Base-by-base conservation (phyloP, 164 flowering plant genomes). In the Macadamia integrifolia region DNA sequence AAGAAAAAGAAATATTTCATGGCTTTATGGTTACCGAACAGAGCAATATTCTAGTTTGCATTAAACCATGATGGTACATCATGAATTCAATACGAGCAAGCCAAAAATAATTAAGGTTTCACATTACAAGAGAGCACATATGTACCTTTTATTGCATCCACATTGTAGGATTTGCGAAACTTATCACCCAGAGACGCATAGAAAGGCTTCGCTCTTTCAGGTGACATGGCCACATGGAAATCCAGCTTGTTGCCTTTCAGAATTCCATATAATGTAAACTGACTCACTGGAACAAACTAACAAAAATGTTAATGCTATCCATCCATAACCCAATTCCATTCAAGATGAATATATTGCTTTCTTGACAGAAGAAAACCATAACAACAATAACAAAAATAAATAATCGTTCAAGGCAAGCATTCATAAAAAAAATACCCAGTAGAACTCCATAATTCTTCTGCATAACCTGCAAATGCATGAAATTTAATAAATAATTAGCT, bases 191-290 rank as follows among this genome's bases (percentile, higher is more conserved):
- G 58, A 42, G 93, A 85, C 5, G 80, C 91, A 74, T 91, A 93
- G 69, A 91, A 89, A n/a, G 91, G 80, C 77, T 84, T 88, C n/a
- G 98, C 98, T 46, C 69, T 83, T 65, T 82, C 80, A 7, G 97
- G 94, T 6, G 97, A 82, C 97, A 93, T 91, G 17, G 98, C 96
- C 74, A 89, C 91, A 81, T 93, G 98, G 77, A 93, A 93, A 81
- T 93, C 98, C 17, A 97, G 98, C 77, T 93, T 93, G 85, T 93
- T 93, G 44, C 97, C 97, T 82, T 93, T 91, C 72, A 93, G 76
- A 50, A 87, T 52, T 68, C 98, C 98, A 75, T 79, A 93, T 70
- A 93, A 76, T 49, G 98, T 93, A 77, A 93, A 93, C 74, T 93
- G 98, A 74, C 98, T 93, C 79, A 93, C 98, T 93, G 85, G 60